Percentiles rank a stretch among this genome's conserved stretches.
Conservation (phyloP, 2,329 filamentous ascomycete genomes). For the Cercospora zeae-maydis region DNA sequence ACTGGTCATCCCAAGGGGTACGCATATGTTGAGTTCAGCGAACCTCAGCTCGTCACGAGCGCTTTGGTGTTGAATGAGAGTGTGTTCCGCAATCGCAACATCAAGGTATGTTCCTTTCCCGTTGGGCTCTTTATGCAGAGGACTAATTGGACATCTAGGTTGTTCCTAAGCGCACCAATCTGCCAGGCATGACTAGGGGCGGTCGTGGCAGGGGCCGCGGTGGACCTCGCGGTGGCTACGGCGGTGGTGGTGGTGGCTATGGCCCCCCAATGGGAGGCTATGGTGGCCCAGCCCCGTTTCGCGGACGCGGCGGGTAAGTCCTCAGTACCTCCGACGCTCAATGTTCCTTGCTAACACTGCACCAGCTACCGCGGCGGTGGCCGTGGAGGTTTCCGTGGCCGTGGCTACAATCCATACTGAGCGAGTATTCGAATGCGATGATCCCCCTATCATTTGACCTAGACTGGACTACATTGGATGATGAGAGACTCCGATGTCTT, state of each 20-base stretch:
- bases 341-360: conserved; percentile 6
- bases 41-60: conserved; percentile 87
- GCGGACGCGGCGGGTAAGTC: conserved; percentile 8
- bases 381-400: conserved; percentile 30
- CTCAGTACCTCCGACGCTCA: not conserved
- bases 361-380: conserved; percentile 38
- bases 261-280: conserved; percentile 29
- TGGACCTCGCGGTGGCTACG: conserved; percentile 46
- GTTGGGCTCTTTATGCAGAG: not conserved
- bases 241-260: conserved; percentile 40
- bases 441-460: not conserved
- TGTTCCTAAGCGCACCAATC: conserved; percentile 89
- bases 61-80: conserved; percentile 95
- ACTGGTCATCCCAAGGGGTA: conserved; percentile 99
- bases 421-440: conserved; percentile 25
- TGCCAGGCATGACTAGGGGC: conserved; percentile 84
- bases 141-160: conserved; percentile 52
- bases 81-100: conserved; percentile 86
- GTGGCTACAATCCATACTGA: conserved; percentile 41
- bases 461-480: conserved; percentile 2
- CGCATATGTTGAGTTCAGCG: conserved; percentile 97
- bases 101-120: conserved; percentile 68
- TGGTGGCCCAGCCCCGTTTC: conserved; percentile 10
- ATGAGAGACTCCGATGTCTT: not conserved
- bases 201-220: conserved; percentile 51